Evolutionary conservation across 345 rosid genomes (phyloP), one percentile per base, ranked within the genome.

Genomic region (Ailanthus altissimus): DNA sequence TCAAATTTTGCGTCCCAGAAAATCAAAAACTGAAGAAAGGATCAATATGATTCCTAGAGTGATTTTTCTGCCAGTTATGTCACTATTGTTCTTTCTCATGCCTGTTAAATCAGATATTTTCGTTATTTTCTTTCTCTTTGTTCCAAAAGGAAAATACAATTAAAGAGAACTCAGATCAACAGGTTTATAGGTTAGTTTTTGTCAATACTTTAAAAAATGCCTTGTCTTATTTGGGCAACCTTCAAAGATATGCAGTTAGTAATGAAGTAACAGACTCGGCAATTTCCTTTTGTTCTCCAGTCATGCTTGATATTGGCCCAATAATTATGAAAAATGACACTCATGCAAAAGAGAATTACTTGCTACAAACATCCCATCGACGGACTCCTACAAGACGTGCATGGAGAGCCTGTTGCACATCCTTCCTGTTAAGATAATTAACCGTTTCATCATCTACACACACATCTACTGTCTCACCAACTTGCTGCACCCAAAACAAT

Each of bases 361-460:
- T 88, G 99, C 97, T 96, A 89, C 99, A 96, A 63, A 91, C 94
- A 62, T 67, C 77, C 98, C 99, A 96, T 78, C 80, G 74, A 13
- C 85, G 89, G 58, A 92, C 97, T 68, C 99, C 98, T 0, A 96
- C 84, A 23, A 96, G 97, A 16, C 89, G 88, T 10, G 98, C 99
- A 77, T 91, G 99, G 56, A 96, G 96, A 80, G 99, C 97, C 46
- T 65, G 86, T 81, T 92, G 97, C 78, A 96, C 98, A 81, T 96
- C 99, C 82, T 73, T 81, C 81, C 99, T 79, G 88, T 93, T 96
- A 14, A 96, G 90, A 77, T 96, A 93, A 51, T 77, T 93, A 13
- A 92, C 98, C 0, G 97, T 93, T 86, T 96, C 94, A 81, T 96
- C 99, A 83, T 96, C 98, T 5, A 96, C 92, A 60, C 99, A 96